phyloP scores from a whole-genome alignment of 352 stramenopile genomes.

The Aphanomyces astaci region DNA sequence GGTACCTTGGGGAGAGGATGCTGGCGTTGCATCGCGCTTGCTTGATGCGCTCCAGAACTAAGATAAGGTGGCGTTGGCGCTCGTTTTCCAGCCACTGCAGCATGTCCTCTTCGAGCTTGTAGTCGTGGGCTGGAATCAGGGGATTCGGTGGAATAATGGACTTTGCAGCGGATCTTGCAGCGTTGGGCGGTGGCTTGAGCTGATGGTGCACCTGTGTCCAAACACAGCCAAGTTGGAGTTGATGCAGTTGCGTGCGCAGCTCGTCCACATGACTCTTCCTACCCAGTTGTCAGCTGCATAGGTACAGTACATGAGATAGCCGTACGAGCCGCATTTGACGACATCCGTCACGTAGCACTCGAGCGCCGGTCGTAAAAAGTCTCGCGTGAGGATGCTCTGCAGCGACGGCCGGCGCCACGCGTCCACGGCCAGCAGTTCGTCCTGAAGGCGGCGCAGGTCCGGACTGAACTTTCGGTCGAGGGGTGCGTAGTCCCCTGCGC shows the following conservation, averaged over 20 bases:
- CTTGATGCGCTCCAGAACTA: conserved; percentile 15
- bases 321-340: conserved; percentile 14
- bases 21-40: background rate
- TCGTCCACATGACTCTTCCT: conserved; percentile 4
- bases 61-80: conserved; percentile 9
- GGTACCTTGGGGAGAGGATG: background rate
- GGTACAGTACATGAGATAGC: background rate
- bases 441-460: conserved; percentile 29
- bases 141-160: background rate
- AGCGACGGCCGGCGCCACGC: conserved; percentile 31
- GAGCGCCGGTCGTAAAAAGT: conserved; percentile 7
- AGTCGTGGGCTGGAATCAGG: background rate
- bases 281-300: background rate
- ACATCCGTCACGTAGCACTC: conserved; percentile 23
- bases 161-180: background rate
- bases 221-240: background rate
- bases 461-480: conserved; percentile 32
- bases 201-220: background rate
- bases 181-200: background rate
- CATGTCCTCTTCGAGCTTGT: conserved; percentile 14
- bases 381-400: conserved; percentile 28
- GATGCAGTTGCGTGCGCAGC: background rate
- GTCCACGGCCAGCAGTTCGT: conserved; percentile 36
- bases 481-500: conserved; percentile 32
- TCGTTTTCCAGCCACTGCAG: conserved; percentile 20